phyloP scores from a whole-genome alignment of 768 basidiomycete species.

The Pleurotus tuoliensis region DNA sequence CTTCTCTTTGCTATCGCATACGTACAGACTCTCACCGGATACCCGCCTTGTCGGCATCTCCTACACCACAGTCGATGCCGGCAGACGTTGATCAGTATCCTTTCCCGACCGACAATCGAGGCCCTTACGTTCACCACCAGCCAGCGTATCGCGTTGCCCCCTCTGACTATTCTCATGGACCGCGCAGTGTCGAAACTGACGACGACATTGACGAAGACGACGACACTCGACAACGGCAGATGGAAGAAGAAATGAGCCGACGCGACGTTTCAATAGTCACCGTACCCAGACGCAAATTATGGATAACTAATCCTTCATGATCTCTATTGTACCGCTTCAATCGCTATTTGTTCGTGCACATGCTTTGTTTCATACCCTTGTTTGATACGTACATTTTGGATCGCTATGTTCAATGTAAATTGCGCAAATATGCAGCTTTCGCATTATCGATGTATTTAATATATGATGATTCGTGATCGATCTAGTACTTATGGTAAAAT shows the following conservation, averaged over 20 bases:
- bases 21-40: constrained; percentile 26
- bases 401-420: constrained; percentile 1
- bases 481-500: neutral
- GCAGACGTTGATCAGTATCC: constrained; percentile 33
- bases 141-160: constrained; percentile 50
- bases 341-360: neutral
- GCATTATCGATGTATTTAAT: constrained; percentile 9
- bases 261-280: constrained; percentile 83
- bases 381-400: constrained; percentile 1
- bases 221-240: constrained; percentile 64
- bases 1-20: constrained; percentile 42
- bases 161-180: constrained; percentile 30
- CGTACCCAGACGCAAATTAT: constrained; percentile 68
- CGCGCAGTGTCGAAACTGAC: constrained; percentile 50
- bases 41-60: constrained; percentile 25
- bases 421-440: constrained; percentile 5
- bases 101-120: constrained; percentile 39
- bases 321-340: constrained; percentile 9
- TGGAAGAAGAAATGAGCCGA: constrained; percentile 79
- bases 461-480: neutral
- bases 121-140: constrained; percentile 71
- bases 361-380: constrained; percentile 4
- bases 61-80: constrained; percentile 36
- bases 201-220: constrained; percentile 72
- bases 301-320: constrained; percentile 67